A percentile compares a stretch with the other conserved stretches of the same genome.
Evolutionary conservation across 148 eudicot genomes (phyloP).

Genomic region (Diospyros kaki): DNA sequence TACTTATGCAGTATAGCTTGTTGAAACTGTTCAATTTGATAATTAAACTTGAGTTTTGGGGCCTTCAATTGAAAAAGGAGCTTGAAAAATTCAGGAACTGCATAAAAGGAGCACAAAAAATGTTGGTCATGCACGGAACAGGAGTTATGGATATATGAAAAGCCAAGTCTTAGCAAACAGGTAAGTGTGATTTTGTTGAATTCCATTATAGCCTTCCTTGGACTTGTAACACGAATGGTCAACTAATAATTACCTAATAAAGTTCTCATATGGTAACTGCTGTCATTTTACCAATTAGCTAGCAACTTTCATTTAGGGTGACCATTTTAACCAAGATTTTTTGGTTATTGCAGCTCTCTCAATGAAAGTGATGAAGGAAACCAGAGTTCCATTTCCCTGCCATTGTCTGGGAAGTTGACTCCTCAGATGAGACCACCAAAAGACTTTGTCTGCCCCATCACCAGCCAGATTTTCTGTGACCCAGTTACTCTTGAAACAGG

Average conservation of each 20-base stretch:
- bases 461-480: constrained; percentile 41
- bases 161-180: constrained; percentile 22
- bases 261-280: too few species aligned
- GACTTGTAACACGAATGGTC: not conserved
- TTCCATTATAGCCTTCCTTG: not conserved
- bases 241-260: too few species aligned
- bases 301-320: not conserved
- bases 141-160: constrained; percentile 14
- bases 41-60: not conserved
- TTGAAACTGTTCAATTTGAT: not conserved
- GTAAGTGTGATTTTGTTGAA: constrained; percentile 10
- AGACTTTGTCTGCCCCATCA: constrained; percentile 61
- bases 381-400: constrained; percentile 32
- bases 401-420: constrained; percentile 30
- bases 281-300: too few species aligned
- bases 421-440: constrained; percentile 49
- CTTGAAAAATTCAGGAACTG: constrained; percentile 30
- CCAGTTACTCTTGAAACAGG: constrained; percentile 62
- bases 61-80: constrained; percentile 7
- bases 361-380: constrained; percentile 33
- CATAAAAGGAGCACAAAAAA: constrained; percentile 18
- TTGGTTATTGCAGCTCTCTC: constrained; percentile 20
- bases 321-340: not conserved
- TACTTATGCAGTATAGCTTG: not conserved
- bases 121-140: not conserved